These are phyloP conservation scores for Conidiobolus incongruus DNA, from an alignment of 371 early-diverging fungal genomes.

Conservation along the genomic window DNA sequence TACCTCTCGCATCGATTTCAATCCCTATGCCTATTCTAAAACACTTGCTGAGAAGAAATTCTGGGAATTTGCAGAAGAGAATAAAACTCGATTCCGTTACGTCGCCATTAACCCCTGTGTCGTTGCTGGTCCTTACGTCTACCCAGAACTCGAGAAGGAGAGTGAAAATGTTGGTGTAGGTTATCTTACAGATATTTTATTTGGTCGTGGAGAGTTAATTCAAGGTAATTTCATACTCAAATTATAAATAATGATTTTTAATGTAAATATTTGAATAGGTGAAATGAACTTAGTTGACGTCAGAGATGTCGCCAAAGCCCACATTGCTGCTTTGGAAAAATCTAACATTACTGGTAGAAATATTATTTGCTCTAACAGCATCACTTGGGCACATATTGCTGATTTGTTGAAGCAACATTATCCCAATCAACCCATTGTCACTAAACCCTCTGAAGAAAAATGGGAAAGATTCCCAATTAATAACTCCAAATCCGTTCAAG, in stretches of 20 bases:
- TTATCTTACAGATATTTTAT: too few species aligned
- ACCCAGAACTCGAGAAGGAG: too few species aligned
- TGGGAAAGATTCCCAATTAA: too few species aligned
- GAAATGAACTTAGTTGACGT: neutral
- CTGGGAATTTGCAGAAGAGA: constrained; percentile 1
- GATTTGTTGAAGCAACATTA: neutral
- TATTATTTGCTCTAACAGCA: neutral
- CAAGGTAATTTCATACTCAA: too few species aligned
- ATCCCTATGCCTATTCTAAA: neutral
- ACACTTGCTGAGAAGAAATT: neutral
- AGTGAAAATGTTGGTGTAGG: too few species aligned
- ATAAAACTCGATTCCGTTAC: neutral
- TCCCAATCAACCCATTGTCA: too few species aligned
- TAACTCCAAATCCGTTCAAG: too few species aligned
- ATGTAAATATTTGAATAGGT: neutral
- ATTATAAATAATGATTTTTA: neutral
- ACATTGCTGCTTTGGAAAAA: neutral
- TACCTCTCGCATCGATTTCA: neutral
- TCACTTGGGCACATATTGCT: neutral
- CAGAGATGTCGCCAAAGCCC: neutral
- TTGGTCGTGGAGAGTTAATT: too few species aligned
- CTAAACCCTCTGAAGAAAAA: too few species aligned
- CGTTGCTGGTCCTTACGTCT: neutral
- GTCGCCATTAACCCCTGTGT: neutral
- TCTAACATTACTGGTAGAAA: neutral